phyloP scores from a whole-genome alignment of 495 filamentous ascomycete species.

The Lophiotrema nucula region DNA sequence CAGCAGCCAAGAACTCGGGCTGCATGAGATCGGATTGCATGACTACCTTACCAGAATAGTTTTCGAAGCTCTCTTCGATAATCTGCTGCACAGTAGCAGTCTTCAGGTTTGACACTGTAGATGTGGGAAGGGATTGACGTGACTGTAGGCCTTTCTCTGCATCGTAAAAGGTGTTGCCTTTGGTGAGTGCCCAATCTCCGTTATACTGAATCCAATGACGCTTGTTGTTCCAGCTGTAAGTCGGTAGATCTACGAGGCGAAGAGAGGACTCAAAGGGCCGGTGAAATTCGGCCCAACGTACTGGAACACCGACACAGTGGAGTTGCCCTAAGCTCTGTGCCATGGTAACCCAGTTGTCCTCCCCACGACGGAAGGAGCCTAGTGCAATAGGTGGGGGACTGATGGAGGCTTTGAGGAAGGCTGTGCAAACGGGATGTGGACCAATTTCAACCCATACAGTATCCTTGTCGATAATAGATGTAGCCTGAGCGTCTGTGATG shows the following conservation, averaged over 20 bases:
- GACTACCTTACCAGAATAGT: conserved; percentile 23
- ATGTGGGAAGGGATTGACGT: not conserved
- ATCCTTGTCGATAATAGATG: conserved; percentile 17
- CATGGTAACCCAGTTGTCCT: conserved; percentile 65
- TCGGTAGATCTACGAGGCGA: conserved; percentile 64
- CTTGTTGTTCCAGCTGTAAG: conserved; percentile 77
- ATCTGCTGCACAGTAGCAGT: conserved; percentile 32
- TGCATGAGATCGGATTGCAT: conserved; percentile 42
- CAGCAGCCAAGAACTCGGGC: conserved; percentile 38
- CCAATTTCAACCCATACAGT: conserved; percentile 38
- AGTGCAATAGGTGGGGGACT: conserved; percentile 44
- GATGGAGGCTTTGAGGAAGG: conserved; percentile 46
- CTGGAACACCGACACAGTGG: conserved; percentile 62
- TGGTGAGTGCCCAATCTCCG: conserved; percentile 41
- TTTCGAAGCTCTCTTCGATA: conserved; percentile 32
- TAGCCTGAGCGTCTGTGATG: conserved; percentile 53
- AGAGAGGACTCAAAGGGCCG: conserved; percentile 62
- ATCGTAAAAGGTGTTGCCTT: conserved; percentile 33
- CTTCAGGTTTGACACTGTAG: not conserved
- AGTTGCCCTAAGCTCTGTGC: conserved; percentile 58
- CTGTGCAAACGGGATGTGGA: conserved; percentile 32
- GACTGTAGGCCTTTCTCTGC: not conserved
- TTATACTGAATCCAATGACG: conserved; percentile 59
- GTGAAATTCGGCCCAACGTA: conserved; percentile 80
- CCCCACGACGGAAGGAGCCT: conserved; percentile 46